Percentiles rank a stretch among this genome's conserved stretches.
phyloP scores from a whole-genome alignment of 164 flowering plant genomes.

The Vitis amurensis region DNA sequence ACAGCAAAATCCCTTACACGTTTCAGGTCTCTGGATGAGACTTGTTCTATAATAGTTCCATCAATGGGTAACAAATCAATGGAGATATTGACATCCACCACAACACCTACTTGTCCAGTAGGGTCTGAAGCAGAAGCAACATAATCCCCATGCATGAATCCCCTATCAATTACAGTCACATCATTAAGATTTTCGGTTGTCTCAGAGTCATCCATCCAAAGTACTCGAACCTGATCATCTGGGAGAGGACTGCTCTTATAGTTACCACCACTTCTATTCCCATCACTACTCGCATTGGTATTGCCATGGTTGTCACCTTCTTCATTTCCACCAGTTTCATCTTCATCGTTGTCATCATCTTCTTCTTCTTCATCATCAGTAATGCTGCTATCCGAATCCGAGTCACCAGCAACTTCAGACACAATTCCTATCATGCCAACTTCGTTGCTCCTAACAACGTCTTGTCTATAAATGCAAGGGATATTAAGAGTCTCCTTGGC shows the following conservation, averaged over 20 bases:
- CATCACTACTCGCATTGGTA: slow-evolving; percentile 19
- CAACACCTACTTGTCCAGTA: slow-evolving; percentile 87
- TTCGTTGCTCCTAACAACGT: slow-evolving; percentile 60
- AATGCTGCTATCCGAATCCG: slow-evolving; percentile 52
- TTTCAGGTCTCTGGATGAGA: slow-evolving; percentile 61
- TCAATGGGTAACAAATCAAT: slow-evolving; percentile 69
- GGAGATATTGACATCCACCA: slow-evolving; percentile 71
- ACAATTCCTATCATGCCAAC: slow-evolving; percentile 46
- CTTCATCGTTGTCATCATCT: slow-evolving; percentile 38
- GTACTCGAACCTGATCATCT: slow-evolving; percentile 73
- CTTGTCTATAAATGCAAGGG: slow-evolving; percentile 65
- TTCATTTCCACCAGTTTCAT: slow-evolving; percentile 26
- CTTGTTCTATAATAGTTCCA: slow-evolving; percentile 54
- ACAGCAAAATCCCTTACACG: slow-evolving; percentile 81
- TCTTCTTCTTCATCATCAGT: slow-evolving; percentile 48
- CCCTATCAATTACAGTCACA: slow-evolving; percentile 73
- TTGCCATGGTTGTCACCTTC: slow-evolving; percentile 24
- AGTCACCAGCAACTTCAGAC: slow-evolving; percentile 65
- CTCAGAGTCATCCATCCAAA: slow-evolving; percentile 83
- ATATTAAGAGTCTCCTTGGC: slow-evolving; percentile 21
- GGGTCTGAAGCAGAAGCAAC: slow-evolving; percentile 80
- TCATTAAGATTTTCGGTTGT: slow-evolving; percentile 49
- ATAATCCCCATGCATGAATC: slow-evolving; percentile 91
- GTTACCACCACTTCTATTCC: slow-evolving; percentile 16
- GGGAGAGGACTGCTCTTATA: slow-evolving; percentile 45